phyloP scores from a whole-genome alignment of 2,329 filamentous ascomycete genomes.

The Alternaria ventricosa region DNA sequence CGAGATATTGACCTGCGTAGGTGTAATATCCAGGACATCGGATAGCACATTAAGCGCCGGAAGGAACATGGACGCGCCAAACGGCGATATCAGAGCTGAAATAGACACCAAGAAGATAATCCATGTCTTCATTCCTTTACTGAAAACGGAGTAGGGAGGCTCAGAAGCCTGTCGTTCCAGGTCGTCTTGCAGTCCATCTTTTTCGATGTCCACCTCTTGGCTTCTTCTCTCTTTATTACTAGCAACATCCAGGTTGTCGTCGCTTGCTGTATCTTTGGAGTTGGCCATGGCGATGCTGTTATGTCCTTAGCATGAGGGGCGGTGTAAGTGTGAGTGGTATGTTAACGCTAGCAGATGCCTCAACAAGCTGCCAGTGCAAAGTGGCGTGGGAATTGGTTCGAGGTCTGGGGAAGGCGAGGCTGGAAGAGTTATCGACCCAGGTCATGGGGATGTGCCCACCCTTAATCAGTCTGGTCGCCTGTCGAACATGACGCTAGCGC shows the following conservation, averaged over 20 bases:
- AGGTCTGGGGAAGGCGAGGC: neutral
- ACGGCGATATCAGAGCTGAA: slow-evolving; percentile 58
- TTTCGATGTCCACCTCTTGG: slow-evolving; percentile 23
- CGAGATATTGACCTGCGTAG: slow-evolving; percentile 57
- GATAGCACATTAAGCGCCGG: slow-evolving; percentile 46
- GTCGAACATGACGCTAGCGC: slow-evolving; percentile 9
- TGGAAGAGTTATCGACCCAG: neutral
- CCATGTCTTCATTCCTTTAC: slow-evolving; percentile 51
- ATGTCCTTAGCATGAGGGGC: neutral
- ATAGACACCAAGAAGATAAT: slow-evolving; percentile 57
- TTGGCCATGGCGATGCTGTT: neutral
- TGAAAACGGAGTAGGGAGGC: slow-evolving; percentile 41
- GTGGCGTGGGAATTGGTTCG: neutral
- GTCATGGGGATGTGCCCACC: slow-evolving; percentile 3
- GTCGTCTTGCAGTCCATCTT: slow-evolving; percentile 8
- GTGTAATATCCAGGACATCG: slow-evolving; percentile 51
- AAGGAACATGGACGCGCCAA: slow-evolving; percentile 48
- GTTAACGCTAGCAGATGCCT: neutral
- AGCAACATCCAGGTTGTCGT: neutral
- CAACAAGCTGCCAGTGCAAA: neutral
- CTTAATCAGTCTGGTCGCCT: slow-evolving; percentile 4
- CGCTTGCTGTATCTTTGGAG: neutral
- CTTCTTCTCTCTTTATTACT: neutral
- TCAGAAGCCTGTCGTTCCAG: slow-evolving; percentile 32
- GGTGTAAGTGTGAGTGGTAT: neutral